Evolutionary conservation across 371 early-diverging fungal species (phyloP).

Genomic region (Umbelopsis sp.): DNA sequence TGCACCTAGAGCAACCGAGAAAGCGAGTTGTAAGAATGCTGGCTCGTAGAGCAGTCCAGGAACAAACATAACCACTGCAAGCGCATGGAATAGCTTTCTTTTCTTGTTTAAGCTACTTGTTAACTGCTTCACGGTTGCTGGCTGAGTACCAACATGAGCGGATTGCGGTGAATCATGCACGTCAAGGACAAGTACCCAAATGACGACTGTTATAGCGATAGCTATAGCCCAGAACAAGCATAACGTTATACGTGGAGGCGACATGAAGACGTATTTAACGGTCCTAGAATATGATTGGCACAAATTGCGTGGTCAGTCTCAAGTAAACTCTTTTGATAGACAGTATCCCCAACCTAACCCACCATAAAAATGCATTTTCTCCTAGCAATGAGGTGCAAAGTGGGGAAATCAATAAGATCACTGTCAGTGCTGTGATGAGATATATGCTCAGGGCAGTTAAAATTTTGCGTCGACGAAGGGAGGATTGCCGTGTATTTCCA

Average conservation of each 20-base stretch:
- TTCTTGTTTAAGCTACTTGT: slow-evolving; percentile 64
- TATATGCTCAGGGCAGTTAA: slow-evolving; percentile 46
- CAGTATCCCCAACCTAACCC: slow-evolving; percentile 6
- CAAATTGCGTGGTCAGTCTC: too few relatives aligned
- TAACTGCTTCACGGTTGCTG: slow-evolving; percentile 24
- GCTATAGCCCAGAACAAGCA: slow-evolving; percentile 64
- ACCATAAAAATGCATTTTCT: slow-evolving; percentile 68
- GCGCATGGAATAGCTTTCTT: slow-evolving; percentile 87
- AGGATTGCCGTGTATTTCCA: slow-evolving; percentile 3
- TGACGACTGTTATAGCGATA: slow-evolving; percentile 54
- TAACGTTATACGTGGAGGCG: slow-evolving; percentile 49
- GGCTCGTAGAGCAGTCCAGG: slow-evolving; percentile 81
- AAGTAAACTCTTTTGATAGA: too few relatives aligned
- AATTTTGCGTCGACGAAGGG: slow-evolving; percentile 26
- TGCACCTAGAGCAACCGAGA: slow-evolving; percentile 74
- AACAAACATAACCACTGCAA: slow-evolving; percentile 85
- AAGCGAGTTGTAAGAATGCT: slow-evolving; percentile 77
- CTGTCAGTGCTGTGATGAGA: slow-evolving; percentile 36
- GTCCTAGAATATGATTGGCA: slow-evolving; percentile 39
- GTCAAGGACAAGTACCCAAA: slow-evolving; percentile 58
- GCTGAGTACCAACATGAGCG: slow-evolving; percentile 4
- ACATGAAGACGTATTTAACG: slow-evolving; percentile 52
- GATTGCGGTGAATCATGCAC: slow-evolving; percentile 32
- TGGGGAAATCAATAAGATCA: slow-evolving; percentile 53
- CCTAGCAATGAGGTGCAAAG: slow-evolving; percentile 45